Base-by-base conservation (phyloP, 768 basidiomycete genomes). In the Pleurotus tuber-regium region DNA sequence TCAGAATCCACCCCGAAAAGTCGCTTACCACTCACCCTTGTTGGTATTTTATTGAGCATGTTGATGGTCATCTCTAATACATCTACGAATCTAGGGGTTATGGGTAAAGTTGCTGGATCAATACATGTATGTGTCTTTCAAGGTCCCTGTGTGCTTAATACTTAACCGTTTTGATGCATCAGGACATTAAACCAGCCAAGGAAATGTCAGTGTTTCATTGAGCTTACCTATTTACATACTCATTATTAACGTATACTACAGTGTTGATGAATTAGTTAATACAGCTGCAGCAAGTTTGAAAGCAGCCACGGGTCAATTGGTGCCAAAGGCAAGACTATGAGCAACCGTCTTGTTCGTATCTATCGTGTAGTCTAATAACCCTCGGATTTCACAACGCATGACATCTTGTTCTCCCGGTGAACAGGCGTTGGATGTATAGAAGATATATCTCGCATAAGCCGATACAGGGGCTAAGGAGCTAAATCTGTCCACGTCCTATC, bases 111-210 rank as follows among this genome's bases (percentile, higher is more conserved):
- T 1, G 87, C 86, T 19, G 87, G 80, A 18, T 76, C 83, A 19
- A 84, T 89, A 54, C 72, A 79, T 47, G 77, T 69, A 10, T 18
- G 41, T 19, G 49, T 21, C 43, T 12, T n/a, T 29, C 14, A 10
- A 30, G 36, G 21, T 38, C 31, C 14, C 10, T 28, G 25, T 16
- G 28, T 2, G 12, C 2, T 11, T 14, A 16, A 43, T 28, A 46
- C 28, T 53, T 57, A 25, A 57, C 42, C 29, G 21, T 18, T 46
- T 40, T 38, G 56, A 21, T 24, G 21, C 26, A 43, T 6, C 47
- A 83, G 80, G 88, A 91, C 35, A 82, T 95, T 63, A 87, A 89
- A 62, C 85, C 90, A 1, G 93, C 92, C 4, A 88, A 86, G 64
- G 79, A 80, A 51, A 94, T 95, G 87, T 88, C 58, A 65, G 84